Conservation (phyloP, 768 basidiomycete genomes). For the Agrocybe pediades region DNA sequence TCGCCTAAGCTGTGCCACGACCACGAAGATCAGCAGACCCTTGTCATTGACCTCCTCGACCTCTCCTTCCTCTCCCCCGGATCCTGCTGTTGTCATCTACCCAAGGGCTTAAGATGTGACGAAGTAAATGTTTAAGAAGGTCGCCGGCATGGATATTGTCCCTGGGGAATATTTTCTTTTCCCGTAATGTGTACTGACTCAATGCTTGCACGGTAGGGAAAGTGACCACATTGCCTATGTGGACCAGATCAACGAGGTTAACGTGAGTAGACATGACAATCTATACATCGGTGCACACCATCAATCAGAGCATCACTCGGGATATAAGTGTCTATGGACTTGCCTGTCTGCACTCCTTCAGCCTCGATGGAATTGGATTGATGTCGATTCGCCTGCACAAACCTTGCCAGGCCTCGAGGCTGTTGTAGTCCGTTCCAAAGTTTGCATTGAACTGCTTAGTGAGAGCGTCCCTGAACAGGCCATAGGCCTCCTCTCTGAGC, state of each 20-base stretch:
- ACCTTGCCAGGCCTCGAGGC: conserved; percentile 28
- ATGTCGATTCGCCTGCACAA: conserved; percentile 29
- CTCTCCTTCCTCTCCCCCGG: neutral
- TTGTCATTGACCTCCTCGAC: neutral
- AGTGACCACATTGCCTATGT: conserved; percentile 5
- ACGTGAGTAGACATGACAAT: conserved; percentile 31
- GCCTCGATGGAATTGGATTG: conserved; percentile 26
- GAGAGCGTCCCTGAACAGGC: conserved; percentile 29
- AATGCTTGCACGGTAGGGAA: conserved; percentile 29
- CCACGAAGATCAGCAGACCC: neutral
- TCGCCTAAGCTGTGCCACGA: too few species aligned
- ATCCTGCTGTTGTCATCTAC: neutral
- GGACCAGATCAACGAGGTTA: conserved; percentile 38
- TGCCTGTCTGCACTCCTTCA: conserved; percentile 28
- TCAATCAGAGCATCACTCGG: neutral
- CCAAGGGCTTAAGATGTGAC: conserved; percentile 24
- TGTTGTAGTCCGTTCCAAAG: conserved; percentile 33
- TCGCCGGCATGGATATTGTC: conserved; percentile 30
- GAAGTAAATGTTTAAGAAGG: conserved; percentile 30
- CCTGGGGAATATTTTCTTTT: conserved; percentile 32
- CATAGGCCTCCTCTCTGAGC: conserved; percentile 11
- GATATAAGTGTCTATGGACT: neutral
- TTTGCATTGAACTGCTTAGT: conserved; percentile 31
- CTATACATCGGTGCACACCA: conserved; percentile 15
- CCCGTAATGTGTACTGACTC: conserved; percentile 29